Percentiles rank a stretch among this genome's conserved stretches.
Conservation (phyloP, 1,139 yeast genomes). For the Sugiyamaella neomexicana region DNA sequence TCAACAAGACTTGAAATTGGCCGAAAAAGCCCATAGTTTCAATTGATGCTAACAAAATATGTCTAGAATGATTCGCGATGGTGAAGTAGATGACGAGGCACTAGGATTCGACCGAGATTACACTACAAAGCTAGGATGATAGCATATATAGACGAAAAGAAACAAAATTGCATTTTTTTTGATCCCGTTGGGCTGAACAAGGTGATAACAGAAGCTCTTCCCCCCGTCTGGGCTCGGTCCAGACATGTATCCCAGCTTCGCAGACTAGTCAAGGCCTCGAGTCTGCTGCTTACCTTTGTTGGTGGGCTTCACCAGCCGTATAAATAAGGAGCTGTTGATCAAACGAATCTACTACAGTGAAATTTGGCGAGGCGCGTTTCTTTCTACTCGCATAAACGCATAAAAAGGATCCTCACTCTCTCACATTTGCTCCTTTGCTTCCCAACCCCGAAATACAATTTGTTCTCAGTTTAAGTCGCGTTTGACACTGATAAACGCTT, state of each 20-base stretch:
- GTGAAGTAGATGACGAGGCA: conserved; percentile 37
- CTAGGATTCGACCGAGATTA: conserved; percentile 36
- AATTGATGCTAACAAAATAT: neutral
- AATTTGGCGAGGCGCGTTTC: conserved; percentile 10
- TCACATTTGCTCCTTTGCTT: neutral
- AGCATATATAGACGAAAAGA: neutral
- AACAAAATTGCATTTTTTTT: neutral
- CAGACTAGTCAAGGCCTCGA: too few relatives aligned
- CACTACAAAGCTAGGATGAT: conserved; percentile 27
- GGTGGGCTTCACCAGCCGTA: neutral
- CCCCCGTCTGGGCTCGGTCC: too few relatives aligned
- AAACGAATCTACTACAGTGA: too few relatives aligned
- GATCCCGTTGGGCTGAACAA: too few relatives aligned
- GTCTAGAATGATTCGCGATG: conserved; percentile 40
- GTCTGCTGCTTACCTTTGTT: too few relatives aligned
- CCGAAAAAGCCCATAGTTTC: too few relatives aligned
- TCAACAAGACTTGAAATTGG: too few relatives aligned
- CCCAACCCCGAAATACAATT: conserved; percentile 10
- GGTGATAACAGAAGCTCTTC: too few relatives aligned
- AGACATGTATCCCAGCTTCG: too few relatives aligned
- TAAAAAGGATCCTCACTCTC: too few relatives aligned
- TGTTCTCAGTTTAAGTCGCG: conserved; percentile 7
- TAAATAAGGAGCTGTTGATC: too few relatives aligned
- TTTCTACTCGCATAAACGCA: conserved; percentile 4
- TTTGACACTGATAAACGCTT: neutral